phyloP scores from a whole-genome alignment of 176 grass and related monocot species.

The Themeda triandra region DNA sequence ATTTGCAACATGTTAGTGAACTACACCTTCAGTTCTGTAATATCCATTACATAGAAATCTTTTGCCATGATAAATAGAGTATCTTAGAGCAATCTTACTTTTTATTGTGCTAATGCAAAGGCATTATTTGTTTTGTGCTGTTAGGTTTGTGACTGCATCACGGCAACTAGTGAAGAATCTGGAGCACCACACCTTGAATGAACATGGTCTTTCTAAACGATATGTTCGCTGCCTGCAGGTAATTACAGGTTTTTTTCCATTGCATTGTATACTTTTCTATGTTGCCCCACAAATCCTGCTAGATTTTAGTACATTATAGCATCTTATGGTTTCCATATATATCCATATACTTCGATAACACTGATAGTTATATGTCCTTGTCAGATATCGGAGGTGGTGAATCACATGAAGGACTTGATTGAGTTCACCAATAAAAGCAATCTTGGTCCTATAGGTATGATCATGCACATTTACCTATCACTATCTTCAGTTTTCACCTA shows the following conservation, averaged over 20 bases:
- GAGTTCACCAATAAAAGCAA: slow-evolving; percentile 80
- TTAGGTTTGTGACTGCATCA: slow-evolving; percentile 75
- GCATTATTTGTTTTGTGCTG: slow-evolving; percentile 11
- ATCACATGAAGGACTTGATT: slow-evolving; percentile 98
- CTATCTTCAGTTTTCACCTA: not conserved
- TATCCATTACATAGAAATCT: not conserved
- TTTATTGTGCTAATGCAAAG: not conserved
- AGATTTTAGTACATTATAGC: not conserved
- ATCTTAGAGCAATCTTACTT: not conserved
- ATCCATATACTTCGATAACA: not conserved
- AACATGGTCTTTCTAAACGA: slow-evolving; percentile 95
- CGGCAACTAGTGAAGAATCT: slow-evolving; percentile 83
- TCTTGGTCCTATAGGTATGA: slow-evolving; percentile 81
- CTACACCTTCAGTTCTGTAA: not conserved
- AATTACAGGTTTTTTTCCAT: not conserved
- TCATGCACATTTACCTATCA: not conserved
- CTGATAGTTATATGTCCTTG: slow-evolving; percentile 19
- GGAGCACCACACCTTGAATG: slow-evolving; percentile 79
- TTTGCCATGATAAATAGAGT: slow-evolving; percentile 11
- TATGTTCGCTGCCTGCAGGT: slow-evolving; percentile 97
- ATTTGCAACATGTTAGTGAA: slow-evolving; percentile 82
- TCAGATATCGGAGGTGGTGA: slow-evolving; percentile 97
- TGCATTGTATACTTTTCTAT: not conserved
- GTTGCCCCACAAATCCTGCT: not conserved
- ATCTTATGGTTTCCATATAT: not conserved